phyloP scores from a whole-genome alignment of 139 green algal genomes.

The Limnomonas spitsbergensis region DNA sequence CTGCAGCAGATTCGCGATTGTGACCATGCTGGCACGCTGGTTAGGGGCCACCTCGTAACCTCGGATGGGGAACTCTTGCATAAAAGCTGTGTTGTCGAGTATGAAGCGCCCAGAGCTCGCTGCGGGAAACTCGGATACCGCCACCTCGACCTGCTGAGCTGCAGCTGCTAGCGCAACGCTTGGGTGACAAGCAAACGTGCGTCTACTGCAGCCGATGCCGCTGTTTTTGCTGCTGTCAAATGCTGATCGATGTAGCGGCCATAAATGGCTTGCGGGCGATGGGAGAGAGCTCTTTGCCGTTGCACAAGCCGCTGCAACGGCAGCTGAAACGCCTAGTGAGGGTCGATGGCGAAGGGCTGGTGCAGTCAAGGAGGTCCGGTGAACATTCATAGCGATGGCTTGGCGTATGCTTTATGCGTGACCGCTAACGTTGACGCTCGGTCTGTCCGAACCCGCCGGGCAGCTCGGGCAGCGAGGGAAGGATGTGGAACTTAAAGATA shows the following conservation, averaged over 20 bases:
- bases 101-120: conserved; percentile 14
- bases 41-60: conserved; percentile 79
- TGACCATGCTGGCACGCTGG: conserved; percentile 69
- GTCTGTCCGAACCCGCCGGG: too few species aligned
- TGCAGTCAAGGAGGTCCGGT: too few species aligned
- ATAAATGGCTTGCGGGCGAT: too few species aligned
- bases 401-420: too few species aligned
- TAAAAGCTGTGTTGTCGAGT: conserved; percentile 34
- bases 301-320: too few species aligned
- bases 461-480: too few species aligned
- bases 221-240: background rate
- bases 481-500: too few species aligned
- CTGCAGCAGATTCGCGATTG: conserved; percentile 85
- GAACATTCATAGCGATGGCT: too few species aligned
- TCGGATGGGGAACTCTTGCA: conserved; percentile 63
- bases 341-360: too few species aligned
- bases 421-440: too few species aligned
- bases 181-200: background rate
- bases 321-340: too few species aligned
- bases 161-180: background rate
- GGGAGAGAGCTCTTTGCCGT: too few species aligned
- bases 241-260: background rate
- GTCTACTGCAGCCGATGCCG: background rate
- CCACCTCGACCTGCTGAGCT: background rate
- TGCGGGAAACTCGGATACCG: conserved; percentile 15